These are phyloP conservation scores for Ustilago bromivora DNA, from an alignment of 1,284 basidiomycete species.

Conservation along the genomic window DNA sequence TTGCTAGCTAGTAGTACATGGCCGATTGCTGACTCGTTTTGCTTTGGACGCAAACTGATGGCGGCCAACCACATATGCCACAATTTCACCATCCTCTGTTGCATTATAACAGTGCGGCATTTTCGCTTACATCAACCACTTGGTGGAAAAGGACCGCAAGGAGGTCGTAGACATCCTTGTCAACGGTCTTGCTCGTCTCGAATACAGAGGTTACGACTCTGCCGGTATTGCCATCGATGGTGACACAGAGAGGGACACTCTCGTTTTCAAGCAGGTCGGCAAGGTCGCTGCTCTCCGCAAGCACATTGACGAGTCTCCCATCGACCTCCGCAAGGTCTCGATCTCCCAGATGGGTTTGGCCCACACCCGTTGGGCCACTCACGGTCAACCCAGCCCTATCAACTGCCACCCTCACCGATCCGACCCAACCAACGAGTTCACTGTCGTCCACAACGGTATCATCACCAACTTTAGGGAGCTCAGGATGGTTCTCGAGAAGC, in stretches of 20 bases:
- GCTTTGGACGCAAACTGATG: background rate
- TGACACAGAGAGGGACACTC: conserved; percentile 80
- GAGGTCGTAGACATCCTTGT: conserved; percentile 91
- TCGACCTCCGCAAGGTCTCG: conserved; percentile 86
- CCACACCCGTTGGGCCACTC: conserved; percentile 99
- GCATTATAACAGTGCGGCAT: conserved; percentile 64
- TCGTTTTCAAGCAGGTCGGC: conserved; percentile 98
- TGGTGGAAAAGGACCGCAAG: conserved; percentile 79
- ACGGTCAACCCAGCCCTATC: conserved; percentile 81
- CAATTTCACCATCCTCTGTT: conserved; percentile 1
- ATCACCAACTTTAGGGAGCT: conserved; percentile 95
- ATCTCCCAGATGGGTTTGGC: conserved; percentile 94
- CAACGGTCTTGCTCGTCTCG: conserved; percentile 91
- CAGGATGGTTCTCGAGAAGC: conserved; percentile 91
- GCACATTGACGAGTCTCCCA: conserved; percentile 81
- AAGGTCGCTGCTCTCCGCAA: conserved; percentile 95
- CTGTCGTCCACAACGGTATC: conserved; percentile 98
- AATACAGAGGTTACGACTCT: conserved; percentile 98
- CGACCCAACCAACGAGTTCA: conserved; percentile 85
- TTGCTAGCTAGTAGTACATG: background rate
- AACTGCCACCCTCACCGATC: conserved; percentile 98
- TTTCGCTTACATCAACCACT: conserved; percentile 69
- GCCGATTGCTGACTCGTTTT: conserved; percentile 6
- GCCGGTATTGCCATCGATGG: conserved; percentile 93
- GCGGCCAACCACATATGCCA: background rate